Evolutionary conservation across 1,284 basidiomycete species (phyloP), one percentile per base, ranked within the genome.

Genomic region (Ustilago curta): DNA sequence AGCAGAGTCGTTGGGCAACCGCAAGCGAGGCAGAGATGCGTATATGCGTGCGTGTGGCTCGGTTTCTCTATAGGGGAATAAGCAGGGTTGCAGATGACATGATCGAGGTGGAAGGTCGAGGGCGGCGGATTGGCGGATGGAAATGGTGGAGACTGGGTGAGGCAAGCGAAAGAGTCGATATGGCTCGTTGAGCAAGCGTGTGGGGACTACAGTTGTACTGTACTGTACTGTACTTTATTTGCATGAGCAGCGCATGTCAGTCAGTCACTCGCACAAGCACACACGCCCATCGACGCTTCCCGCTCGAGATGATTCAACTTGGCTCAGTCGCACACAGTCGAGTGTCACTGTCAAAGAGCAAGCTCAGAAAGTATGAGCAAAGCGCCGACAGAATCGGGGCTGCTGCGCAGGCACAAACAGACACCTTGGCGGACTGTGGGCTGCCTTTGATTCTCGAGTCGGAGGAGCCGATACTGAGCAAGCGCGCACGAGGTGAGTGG

Each of bases 101-200:
- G 45, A 59, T 58, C 35, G 59, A 47, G 32, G 43, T 32, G 37
- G 49, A 32, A 9, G 27, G 27, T 53, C 16, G 51, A 21, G 19
- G 16, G 48, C 19, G 11, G 51, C n/a, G 3, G 48, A 19, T 47
- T 43, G 59, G 51, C 56, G 56, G 66, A 59, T 55, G 50, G 52
- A 51, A 48, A 35, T n/a, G 48, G 53, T 42, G 51, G 40, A 7
- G 42, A 32, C 40, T 12, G 45, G 37, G 37, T 16, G 42, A 32
- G 37, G 21, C n/a, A 23, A 25, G 12, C 7, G 21, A 27, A 50
- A 54, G 62, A 55, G 66, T 69, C 59, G 66, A 69, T 63, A 69
- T 69, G 66, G 60, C 66, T 52, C 66, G 48, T 59, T n/a, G 32
- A 54, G 35, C 51, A 32, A 69, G 19, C 40, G 49, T 52, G 54